Conservation (phyloP, 2,329 filamentous ascomycete genomes). For the Scortechinia acanthostroma region DNA sequence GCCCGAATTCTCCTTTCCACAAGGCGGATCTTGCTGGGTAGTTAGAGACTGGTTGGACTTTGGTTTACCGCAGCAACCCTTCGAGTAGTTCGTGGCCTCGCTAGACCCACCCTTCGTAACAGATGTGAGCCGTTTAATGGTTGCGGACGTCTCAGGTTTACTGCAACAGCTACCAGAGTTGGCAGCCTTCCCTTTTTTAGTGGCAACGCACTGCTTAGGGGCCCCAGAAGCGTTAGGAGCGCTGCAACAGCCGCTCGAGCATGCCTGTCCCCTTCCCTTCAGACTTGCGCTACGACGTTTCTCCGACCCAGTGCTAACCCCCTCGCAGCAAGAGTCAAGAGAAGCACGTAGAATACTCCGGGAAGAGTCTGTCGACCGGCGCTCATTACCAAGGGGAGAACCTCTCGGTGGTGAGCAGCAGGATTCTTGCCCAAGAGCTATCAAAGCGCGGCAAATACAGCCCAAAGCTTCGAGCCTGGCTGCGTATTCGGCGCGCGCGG, state of each 20-base stretch:
- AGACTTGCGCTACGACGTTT: too few species aligned
- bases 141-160: too few species aligned
- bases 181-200: constrained; percentile 3
- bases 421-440: constrained; percentile 40
- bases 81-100: too few species aligned
- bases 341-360: constrained; percentile 9
- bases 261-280: too few species aligned
- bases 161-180: constrained; percentile 3
- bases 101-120: too few species aligned
- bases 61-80: too few species aligned
- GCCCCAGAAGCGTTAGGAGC: background rate
- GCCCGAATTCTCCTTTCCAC: too few species aligned
- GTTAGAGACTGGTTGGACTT: too few species aligned
- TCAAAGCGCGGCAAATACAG: constrained; percentile 42
- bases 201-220: background rate
- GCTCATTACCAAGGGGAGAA: constrained; percentile 9
- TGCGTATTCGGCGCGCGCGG: constrained; percentile 27
- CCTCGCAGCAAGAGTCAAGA: constrained; percentile 15
- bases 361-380: constrained; percentile 6
- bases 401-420: constrained; percentile 27
- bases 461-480: constrained; percentile 36
- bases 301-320: too few species aligned
- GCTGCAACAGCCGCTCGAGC: too few species aligned
- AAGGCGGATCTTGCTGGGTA: too few species aligned
- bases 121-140: too few species aligned